Base-by-base conservation (phyloP, 2,329 filamentous ascomycete genomes). In the Fusarium sulawesiense region DNA sequence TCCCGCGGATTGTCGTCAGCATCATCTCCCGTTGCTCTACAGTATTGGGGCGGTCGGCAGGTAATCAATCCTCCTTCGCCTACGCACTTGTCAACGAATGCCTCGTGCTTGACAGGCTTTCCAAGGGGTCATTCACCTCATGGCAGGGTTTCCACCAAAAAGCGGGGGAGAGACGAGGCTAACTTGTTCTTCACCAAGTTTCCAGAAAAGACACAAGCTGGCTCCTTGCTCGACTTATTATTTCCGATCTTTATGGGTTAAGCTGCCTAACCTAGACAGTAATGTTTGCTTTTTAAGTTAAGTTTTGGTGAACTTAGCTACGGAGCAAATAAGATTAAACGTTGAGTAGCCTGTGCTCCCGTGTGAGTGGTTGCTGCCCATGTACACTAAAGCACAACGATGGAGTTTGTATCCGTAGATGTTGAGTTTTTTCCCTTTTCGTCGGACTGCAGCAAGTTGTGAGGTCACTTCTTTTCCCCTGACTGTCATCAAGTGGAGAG, bases 161-260 rank as follows among this genome's bases (percentile, higher is more conserved):
- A 65, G 67, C 48, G 67, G 68, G 50, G 68, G 49, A 42, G 41
- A 53, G 49, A 53, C 49, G 12, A 29, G 34, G 34, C 49, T 53
- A 60, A 53, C 23, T 37, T 53, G 50, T 57, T 64, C 63, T 56
- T 58, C 44, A 48, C 14, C 49, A 64, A 41, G 55, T 60, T 70
- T 70, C 68, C 51, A 70, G 60, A 70, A 70, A 71, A 57, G 34
- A 59, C 48, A 62, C 46, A 50, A 34, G 21, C 47, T 50, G 47
- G 54, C 21, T 60, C 37, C 32, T 12, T 53, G 49, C 9, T 40
- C 7, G 34, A 53, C 49, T 42, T 44, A 27, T 53, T 55, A 49
- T 64, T 71, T 56, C 56, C 60, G 27, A 48, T 37, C 30, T 45
- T 8, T 29, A 21, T 58, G 30, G 12, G 29, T 32, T 48, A 10